Conservation (phyloP, 805 yeast species). For the Torulaspora gathmanii region DNA sequence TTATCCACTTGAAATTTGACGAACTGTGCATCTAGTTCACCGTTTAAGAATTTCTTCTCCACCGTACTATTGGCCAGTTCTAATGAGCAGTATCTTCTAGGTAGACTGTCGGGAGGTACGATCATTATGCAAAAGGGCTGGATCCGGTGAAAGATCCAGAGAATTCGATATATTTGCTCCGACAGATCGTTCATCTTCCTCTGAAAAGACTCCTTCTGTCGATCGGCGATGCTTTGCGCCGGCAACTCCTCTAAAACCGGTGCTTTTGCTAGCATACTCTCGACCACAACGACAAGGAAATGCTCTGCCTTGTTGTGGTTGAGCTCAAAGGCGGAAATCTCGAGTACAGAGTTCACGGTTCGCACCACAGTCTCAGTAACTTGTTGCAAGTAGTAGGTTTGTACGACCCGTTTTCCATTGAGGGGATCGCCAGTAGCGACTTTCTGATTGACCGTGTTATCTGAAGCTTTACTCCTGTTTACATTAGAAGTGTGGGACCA, state of each 20-base stretch:
- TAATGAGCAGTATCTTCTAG: slow-evolving; percentile 67
- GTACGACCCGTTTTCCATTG: slow-evolving; percentile 25
- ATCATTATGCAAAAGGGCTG: slow-evolving; percentile 77
- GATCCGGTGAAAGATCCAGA: slow-evolving; percentile 57
- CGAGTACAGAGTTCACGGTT: slow-evolving; percentile 74
- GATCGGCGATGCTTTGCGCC: slow-evolving; percentile 7
- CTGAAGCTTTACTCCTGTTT: slow-evolving; percentile 15
- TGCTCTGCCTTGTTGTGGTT: slow-evolving; percentile 52
- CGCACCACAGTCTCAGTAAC: slow-evolving; percentile 78
- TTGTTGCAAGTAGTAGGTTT: slow-evolving; percentile 75
- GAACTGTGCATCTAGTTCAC: slow-evolving; percentile 71
- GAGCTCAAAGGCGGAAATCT: slow-evolving; percentile 83
- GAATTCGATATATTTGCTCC: slow-evolving; percentile 35
- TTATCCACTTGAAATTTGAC: slow-evolving; percentile 58
- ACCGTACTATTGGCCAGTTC: slow-evolving; percentile 89
- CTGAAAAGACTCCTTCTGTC: slow-evolving; percentile 21
- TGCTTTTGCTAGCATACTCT: slow-evolving; percentile 50
- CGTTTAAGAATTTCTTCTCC: slow-evolving; percentile 74
- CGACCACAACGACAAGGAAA: slow-evolving; percentile 80
- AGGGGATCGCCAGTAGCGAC: not conserved
- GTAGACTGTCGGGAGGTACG: slow-evolving; percentile 74
- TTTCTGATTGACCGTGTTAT: not conserved
- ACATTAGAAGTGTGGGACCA: slow-evolving; percentile 37
- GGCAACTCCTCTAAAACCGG: slow-evolving; percentile 11
- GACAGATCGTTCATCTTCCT: slow-evolving; percentile 32